phyloP scores from a whole-genome alignment of 192 early-diverging fungal genomes.

The Gryganskiella cystojenkinii region DNA sequence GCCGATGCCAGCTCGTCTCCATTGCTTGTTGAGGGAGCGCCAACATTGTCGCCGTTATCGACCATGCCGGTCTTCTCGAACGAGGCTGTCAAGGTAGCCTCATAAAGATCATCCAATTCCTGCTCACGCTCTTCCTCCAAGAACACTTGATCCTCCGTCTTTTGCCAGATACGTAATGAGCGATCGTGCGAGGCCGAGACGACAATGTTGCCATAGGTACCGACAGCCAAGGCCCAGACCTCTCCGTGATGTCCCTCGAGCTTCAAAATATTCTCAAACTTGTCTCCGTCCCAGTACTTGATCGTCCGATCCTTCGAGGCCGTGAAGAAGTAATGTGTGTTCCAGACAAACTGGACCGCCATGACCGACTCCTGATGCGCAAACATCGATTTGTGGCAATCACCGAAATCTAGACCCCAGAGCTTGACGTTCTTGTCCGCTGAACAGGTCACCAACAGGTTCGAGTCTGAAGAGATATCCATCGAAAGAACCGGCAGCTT shows the following conservation, averaged over 20 bases:
- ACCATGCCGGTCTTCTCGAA: conserved; percentile 65
- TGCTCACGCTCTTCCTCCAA: conserved; percentile 97
- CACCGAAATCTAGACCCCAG: conserved; percentile 99
- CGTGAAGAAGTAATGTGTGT: conserved; percentile 96
- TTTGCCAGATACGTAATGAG: conserved; percentile 95
- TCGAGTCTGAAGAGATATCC: conserved; percentile 97
- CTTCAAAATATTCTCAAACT: conserved; percentile 95
- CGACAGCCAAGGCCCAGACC: conserved; percentile 93
- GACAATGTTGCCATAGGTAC: conserved; percentile 89
- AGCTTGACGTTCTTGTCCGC: conserved; percentile 98
- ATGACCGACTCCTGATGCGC: conserved; percentile 96
- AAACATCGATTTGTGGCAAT: conserved; percentile 94
- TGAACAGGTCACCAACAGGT: conserved; percentile 92
- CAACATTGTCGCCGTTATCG: conserved; percentile 60
- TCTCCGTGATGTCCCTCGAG: conserved; percentile 94
- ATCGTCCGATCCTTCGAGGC: conserved; percentile 89
- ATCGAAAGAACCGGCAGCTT: conserved; percentile 97
- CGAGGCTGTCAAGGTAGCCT: conserved; percentile 76
- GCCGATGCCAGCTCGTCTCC: conserved; percentile 75
- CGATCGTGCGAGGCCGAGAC: conserved; percentile 93
- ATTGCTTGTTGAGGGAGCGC: conserved; percentile 41
- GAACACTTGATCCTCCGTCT: conserved; percentile 93
- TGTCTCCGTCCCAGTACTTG: conserved; percentile 98
- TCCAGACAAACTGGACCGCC: conserved; percentile 88
- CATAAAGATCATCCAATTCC: conserved; percentile 92